Evolutionary conservation across 345 rosid species (phyloP).

Genomic region (Murraya koenigii): DNA sequence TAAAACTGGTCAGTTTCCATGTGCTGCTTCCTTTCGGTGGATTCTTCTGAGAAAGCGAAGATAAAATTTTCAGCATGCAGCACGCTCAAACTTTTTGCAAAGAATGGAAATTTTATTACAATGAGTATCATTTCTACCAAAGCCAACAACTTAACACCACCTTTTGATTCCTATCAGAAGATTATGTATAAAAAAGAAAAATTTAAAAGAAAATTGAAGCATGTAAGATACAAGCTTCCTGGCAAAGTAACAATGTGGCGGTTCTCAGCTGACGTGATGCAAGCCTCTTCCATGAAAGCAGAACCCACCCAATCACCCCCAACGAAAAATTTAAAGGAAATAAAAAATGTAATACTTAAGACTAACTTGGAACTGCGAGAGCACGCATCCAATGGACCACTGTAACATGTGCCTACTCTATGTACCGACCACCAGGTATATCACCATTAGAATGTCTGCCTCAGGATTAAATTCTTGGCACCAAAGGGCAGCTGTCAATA

Average conservation of each 20-base stretch:
- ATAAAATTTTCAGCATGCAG: background rate
- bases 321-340: background rate
- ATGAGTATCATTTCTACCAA: constrained; percentile 18
- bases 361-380: constrained; percentile 20
- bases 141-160: constrained; percentile 20
- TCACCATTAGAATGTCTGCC: constrained; percentile 13
- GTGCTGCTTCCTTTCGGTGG: background rate
- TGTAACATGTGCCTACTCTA: constrained; percentile 20
- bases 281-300: constrained; percentile 4
- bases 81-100: background rate
- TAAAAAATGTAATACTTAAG: constrained; percentile 12
- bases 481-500: constrained; percentile 16
- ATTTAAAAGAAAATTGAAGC: constrained; percentile 17
- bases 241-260: constrained; percentile 15
- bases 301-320: constrained; percentile 34
- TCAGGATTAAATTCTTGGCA: constrained; percentile 8
- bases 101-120: constrained; percentile 20
- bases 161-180: constrained; percentile 30
- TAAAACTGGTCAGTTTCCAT: background rate
- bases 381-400: constrained; percentile 17
- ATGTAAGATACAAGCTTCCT: constrained; percentile 29
- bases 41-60: background rate
- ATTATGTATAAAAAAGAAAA: constrained; percentile 35
- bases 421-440: constrained; percentile 18
- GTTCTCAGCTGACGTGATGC: constrained; percentile 17